Base-by-base conservation (phyloP, 768 basidiomycete species). In the Asterophora lycoperdoides region DNA sequence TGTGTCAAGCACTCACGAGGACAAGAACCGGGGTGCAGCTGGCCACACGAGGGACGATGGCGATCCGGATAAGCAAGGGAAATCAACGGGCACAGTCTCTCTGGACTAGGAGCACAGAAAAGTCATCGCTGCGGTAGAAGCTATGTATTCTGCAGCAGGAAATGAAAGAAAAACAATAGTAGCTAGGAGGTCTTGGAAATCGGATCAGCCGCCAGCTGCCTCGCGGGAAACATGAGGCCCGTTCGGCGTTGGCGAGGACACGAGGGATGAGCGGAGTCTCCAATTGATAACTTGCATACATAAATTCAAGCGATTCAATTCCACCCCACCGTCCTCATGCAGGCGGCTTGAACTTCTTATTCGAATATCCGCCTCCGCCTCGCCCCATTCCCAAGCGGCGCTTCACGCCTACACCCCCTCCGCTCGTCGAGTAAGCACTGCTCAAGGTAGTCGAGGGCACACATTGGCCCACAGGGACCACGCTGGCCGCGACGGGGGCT, bases 291-390 rank as follows among this genome's bases (percentile, higher is more conserved):
- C n/a, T n/a, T 47, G 43, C 36, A 41, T 40, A 23, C 30, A 36
- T 46, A 41, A 38, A n/a, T 46, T 10, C 17, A 4, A 23, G 32
- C 40, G 42, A n/a, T 9, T 32, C 30, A n/a, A n/a, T 28, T n/a
- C 23, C 11, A 9, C 14, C 7, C 20, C n/a, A n/a, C n/a, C n/a
- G n/a, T n/a, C n/a, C 36, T 66, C 48, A 70, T 38, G 63, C 64
- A 34, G 77, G 81, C n/a, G 69, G 61, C 64, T 83, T 85, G 72
- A 84, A 85, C 65, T 81, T 85, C 65, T 85, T 86, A 63, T 84
- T 86, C 18, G 77, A 56, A 59, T 85, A 85, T 3, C 79, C 77
- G 19, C 54, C 64, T 6, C 62, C 64, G 4, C 63, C 62, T 55
- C 78, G 69, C 14, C 80, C 81, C 81, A 85, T 83, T 0, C 84